Percentiles rank a stretch among this genome's conserved stretches.
phyloP scores from a whole-genome alignment of 352 stramenopile species.

The Phytophthora hibernalis region DNA sequence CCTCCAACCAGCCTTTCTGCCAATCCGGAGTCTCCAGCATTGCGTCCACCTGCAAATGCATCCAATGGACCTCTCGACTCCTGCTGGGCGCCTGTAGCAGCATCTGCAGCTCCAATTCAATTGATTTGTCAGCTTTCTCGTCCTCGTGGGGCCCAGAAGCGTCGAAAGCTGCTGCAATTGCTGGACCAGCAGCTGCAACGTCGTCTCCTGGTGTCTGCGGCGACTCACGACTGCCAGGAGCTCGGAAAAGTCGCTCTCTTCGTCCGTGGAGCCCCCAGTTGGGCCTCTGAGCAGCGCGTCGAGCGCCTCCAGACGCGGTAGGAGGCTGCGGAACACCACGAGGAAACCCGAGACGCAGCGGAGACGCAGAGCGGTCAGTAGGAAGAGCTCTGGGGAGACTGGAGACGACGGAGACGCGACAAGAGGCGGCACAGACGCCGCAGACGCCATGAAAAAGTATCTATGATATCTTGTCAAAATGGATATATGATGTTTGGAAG shows the following conservation, averaged over 20 bases:
- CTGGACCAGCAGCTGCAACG: conserved; percentile 10
- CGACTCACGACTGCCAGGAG: conserved; percentile 11
- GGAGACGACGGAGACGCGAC: background rate
- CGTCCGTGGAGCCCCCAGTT: background rate
- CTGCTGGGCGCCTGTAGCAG: conserved; percentile 22
- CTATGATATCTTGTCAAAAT: background rate
- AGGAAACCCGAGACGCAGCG: background rate
- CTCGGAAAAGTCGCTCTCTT: conserved; percentile 10
- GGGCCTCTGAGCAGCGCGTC: background rate
- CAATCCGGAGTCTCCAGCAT: conserved; percentile 21
- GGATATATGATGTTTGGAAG: too few species aligned
- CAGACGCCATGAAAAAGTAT: background rate
- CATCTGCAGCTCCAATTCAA: conserved; percentile 4
- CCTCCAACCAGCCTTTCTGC: conserved; percentile 26
- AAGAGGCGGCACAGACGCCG: background rate
- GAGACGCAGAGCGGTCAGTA: background rate
- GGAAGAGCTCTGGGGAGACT: background rate
- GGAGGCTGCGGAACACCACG: conserved; percentile 21
- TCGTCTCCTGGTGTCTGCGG: conserved; percentile 26
- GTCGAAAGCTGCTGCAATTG: conserved; percentile 9
- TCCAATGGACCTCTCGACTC: conserved; percentile 32
- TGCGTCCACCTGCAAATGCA: conserved; percentile 36
- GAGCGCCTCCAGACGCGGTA: conserved; percentile 18
- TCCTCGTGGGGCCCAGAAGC: background rate
- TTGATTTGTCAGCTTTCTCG: background rate